Evolutionary conservation across 2,329 filamentous ascomycete genomes (phyloP), one percentile per base, ranked within the genome.

Genomic region (Penicillium sp.): DNA sequence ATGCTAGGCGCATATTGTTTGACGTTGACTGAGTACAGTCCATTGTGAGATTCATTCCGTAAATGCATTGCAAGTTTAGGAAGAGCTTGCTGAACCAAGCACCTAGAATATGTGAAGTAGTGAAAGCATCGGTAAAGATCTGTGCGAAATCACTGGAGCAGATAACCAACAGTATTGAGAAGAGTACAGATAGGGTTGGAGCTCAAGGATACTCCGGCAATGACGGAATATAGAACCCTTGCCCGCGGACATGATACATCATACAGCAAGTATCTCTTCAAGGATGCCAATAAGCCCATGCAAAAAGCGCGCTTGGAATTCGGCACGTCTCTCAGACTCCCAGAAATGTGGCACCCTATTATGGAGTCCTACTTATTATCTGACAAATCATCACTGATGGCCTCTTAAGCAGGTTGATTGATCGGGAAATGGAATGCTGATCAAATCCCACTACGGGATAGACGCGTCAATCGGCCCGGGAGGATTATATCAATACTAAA

Each of bases 381-480:
- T 16, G 31, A 47, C n/a, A 4, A 33, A 27, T 4, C 11, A 2
- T 18, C 7, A 13, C n/a, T 13, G 27, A 31, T 31, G 27, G 6
- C 11, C 27, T 19, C 19, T 35, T 14, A 53, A 31, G 35, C 47
- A 49, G 22, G 50, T 36, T 9, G 13, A 31, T 49, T 11, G 44
- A 44, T 33, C 24, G 14, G 56, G 56, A 19, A 60, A 52, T 64
- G 63, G 63, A 65, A 65, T 65, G 63, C 60, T 55, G 52, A 63
- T 62, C 59, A 31, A 35, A 7, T 19, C 27, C 27, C 49, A 56
- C 14, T 51, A 31, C 4, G 6, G 27, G 36, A 60, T 52, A 49
- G 24, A 54, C 19, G 36, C 31, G 41, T 22, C 51, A 16, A 53
- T 44, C 24, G 31, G 31, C 19, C 50, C 27, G 36, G 50, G 51